Conservation (phyloP, 176 grass and related monocot species). For the Oryza rufipogon region DNA sequence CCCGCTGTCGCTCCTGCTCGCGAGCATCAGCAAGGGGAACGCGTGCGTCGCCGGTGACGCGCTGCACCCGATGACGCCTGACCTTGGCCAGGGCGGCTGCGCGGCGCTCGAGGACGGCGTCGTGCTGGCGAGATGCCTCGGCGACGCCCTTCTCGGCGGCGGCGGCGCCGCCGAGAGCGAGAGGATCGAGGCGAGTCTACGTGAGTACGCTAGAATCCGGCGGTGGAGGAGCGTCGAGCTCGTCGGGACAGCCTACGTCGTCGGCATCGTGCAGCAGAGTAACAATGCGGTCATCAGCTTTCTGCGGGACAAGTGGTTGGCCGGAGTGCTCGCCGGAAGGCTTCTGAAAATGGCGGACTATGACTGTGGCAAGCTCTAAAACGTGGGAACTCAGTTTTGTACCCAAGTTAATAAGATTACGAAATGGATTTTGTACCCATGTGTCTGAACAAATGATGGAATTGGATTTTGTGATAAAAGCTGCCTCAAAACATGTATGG, state of each 20-base stretch:
- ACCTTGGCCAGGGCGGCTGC: constrained; percentile 5
- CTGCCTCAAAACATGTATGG: no score
- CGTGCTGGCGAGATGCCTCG: constrained; percentile 39
- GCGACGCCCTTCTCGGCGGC: constrained; percentile 34
- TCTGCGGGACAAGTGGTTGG: constrained; percentile 54
- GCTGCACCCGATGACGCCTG: constrained; percentile 19
- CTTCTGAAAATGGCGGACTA: constrained; percentile 44
- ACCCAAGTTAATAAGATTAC: no score
- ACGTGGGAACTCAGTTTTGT: background rate
- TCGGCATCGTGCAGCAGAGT: constrained; percentile 62
- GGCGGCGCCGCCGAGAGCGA: background rate
- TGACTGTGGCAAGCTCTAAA: constrained; percentile 50
- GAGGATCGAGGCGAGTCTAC: constrained; percentile 40
- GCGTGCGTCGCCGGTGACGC: constrained; percentile 20
- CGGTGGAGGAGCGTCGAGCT: constrained; percentile 68
- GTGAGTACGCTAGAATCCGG: constrained; percentile 50
- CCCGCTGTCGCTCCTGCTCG: constrained; percentile 50
- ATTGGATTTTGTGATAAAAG: no score
- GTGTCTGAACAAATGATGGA: no score
- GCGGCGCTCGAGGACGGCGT: background rate
- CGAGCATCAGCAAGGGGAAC: constrained; percentile 51
- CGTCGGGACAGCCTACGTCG: constrained; percentile 27
- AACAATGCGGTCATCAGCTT: constrained; percentile 31
- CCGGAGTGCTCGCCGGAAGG: constrained; percentile 21
- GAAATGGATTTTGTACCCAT: background rate